phyloP scores from a whole-genome alignment of 805 yeast species.

The Wickerhamomyces tratensis region DNA sequence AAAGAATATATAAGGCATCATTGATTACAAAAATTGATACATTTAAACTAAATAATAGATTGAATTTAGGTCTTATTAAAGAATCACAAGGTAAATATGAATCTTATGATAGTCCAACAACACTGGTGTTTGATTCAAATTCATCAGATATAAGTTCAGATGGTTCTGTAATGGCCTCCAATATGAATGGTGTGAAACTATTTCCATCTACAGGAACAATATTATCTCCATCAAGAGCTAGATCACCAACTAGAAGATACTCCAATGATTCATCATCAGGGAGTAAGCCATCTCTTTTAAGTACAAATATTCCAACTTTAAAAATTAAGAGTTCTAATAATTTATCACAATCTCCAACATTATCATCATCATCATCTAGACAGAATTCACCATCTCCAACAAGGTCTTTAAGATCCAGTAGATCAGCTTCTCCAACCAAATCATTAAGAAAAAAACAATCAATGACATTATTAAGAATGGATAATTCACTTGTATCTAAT shows the following conservation, averaged over 20 bases:
- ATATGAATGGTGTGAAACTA: constrained; percentile 6
- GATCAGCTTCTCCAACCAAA: constrained; percentile 16
- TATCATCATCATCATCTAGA: constrained; percentile 2
- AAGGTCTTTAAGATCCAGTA: constrained; percentile 13
- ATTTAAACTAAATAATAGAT: not conserved
- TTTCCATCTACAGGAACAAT: constrained; percentile 9
- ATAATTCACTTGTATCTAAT: constrained; percentile 6
- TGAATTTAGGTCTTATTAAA: constrained; percentile 7
- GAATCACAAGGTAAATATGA: constrained; percentile 3
- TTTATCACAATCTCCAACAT: constrained; percentile 1
- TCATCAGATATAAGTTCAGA: not conserved
- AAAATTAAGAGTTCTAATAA: constrained; percentile 1
- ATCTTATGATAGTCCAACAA: constrained; percentile 1
- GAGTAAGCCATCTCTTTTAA: not conserved
- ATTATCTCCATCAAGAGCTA: constrained; percentile 8
- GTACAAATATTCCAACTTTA: constrained; percentile 2
- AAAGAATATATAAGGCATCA: constrained; percentile 46
- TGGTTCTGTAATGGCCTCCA: not conserved
- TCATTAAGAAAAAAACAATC: constrained; percentile 17
- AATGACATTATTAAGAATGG: constrained; percentile 17
- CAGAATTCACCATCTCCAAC: not conserved
- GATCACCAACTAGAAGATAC: constrained; percentile 13
- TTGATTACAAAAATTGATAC: constrained; percentile 12
- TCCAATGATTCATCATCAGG: constrained; percentile 3
- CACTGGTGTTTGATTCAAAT: not conserved